phyloP scores from a whole-genome alignment of 192 early-diverging fungal species.

The Neocallimastix lanati region DNA sequence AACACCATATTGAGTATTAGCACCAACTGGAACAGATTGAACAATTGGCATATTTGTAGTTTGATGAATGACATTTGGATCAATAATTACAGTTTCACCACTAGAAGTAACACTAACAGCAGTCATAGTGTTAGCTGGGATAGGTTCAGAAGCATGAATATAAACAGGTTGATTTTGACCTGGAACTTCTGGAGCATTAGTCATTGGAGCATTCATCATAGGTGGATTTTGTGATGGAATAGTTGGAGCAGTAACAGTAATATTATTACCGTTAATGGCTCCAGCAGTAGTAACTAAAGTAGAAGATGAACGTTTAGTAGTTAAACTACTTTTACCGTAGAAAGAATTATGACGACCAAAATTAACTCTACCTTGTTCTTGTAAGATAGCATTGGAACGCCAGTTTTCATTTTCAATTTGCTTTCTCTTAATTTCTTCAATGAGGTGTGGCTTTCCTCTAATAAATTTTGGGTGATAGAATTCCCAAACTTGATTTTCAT shows the following conservation, averaged over 20 bases:
- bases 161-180: background rate
- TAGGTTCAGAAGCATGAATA: background rate
- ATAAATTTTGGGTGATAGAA: constrained; percentile 70
- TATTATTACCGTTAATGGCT: too few relatives aligned
- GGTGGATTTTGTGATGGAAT: background rate
- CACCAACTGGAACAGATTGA: background rate
- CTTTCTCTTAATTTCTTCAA: constrained; percentile 75
- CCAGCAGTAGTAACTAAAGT: too few relatives aligned
- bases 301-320: too few relatives aligned
- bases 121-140: background rate
- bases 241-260: too few relatives aligned
- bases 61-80: background rate
- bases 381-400: background rate
- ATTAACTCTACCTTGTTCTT: background rate
- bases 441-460: constrained; percentile 51
- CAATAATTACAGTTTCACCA: background rate
- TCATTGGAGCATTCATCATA: background rate
- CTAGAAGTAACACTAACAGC: background rate
- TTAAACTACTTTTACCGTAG: too few relatives aligned
- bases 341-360: background rate
- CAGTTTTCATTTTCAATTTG: background rate
- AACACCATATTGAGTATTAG: background rate
- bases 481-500: constrained; percentile 84
- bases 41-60: background rate
- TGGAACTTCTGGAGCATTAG: too few relatives aligned